phyloP scores from a whole-genome alignment of 768 basidiomycete genomes.

The Tulasnella calospora region DNA sequence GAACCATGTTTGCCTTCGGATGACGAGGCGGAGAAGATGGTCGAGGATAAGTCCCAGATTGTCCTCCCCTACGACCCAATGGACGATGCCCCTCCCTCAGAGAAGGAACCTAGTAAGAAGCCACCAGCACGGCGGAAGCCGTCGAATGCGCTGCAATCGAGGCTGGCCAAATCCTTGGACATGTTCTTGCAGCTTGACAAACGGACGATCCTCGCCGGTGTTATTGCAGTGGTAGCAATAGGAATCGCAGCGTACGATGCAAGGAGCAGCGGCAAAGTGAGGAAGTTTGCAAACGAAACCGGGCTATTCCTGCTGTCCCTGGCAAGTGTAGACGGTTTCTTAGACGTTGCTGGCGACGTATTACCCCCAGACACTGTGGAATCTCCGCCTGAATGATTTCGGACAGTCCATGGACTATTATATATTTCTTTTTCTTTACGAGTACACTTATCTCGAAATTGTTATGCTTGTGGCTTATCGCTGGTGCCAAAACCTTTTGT shows the following conservation, averaged over 20 bases:
- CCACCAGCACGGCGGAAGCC: neutral
- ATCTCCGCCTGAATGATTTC: neutral
- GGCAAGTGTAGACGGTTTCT: neutral
- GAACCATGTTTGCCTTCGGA: slow-evolving; percentile 14
- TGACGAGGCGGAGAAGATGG: slow-evolving; percentile 23
- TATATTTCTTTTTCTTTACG: neutral
- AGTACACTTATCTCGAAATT: too few relatives aligned
- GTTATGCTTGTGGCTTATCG: too few relatives aligned
- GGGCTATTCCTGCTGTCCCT: neutral
- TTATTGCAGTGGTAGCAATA: slow-evolving; percentile 26
- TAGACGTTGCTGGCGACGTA: neutral
- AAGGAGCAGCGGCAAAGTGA: neutral
- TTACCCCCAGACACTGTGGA: neutral
- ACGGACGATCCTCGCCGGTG: slow-evolving; percentile 15
- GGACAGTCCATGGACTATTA: neutral
- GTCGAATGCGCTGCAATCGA: neutral
- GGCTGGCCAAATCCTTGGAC: neutral
- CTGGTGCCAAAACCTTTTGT: too few relatives aligned
- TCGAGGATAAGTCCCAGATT: neutral
- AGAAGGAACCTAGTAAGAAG: neutral
- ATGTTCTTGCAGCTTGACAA: slow-evolving; percentile 17
- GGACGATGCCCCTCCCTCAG: neutral
- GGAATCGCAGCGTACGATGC: slow-evolving; percentile 25
- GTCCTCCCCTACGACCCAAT: slow-evolving; percentile 19
- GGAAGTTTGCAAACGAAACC: neutral